Conservation (phyloP, 768 basidiomycete genomes). For the Pulveroboletus sp. region DNA sequence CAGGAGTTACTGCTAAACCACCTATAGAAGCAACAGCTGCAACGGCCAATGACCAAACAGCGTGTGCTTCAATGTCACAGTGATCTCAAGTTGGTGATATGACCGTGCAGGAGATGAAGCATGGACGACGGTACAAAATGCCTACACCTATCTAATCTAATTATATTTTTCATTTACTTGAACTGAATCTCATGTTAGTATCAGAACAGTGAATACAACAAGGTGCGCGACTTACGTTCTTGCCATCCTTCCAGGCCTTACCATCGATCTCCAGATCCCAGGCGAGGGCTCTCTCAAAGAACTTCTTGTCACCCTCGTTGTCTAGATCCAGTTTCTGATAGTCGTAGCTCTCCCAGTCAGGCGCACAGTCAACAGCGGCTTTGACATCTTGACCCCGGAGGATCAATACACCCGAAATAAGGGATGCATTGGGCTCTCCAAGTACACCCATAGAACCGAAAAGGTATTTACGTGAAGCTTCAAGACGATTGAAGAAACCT, state of each 20-base stretch:
- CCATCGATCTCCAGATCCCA: conserved; percentile 91
- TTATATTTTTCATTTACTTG: conserved; percentile 13
- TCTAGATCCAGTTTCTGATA: conserved; percentile 75
- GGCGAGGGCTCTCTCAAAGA: conserved; percentile 88
- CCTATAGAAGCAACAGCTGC: too few relatives aligned
- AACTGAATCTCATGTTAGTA: conserved; percentile 14
- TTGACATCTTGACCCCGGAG: conserved; percentile 71
- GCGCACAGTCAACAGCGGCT: conserved; percentile 73
- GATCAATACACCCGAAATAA: conserved; percentile 82
- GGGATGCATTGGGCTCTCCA: conserved; percentile 69
- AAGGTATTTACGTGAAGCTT: conserved; percentile 94
- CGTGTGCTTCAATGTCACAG: not conserved
- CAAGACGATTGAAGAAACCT: conserved; percentile 97
- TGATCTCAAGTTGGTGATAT: not conserved
- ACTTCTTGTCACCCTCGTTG: conserved; percentile 73
- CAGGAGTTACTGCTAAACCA: too few relatives aligned
- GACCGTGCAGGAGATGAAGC: too few relatives aligned
- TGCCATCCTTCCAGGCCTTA: conserved; percentile 88
- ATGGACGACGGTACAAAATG: conserved; percentile 10
- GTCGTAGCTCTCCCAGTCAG: conserved; percentile 87
- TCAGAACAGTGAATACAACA: not conserved
- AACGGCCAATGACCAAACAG: too few relatives aligned
- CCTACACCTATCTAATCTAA: conserved; percentile 24
- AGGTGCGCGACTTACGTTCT: conserved; percentile 60
- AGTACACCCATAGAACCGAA: conserved; percentile 93